A percentile compares a stretch with the other conserved stretches of the same genome.
phyloP scores from a whole-genome alignment of 495 filamentous ascomycete genomes.

The Daldinia decipiens region DNA sequence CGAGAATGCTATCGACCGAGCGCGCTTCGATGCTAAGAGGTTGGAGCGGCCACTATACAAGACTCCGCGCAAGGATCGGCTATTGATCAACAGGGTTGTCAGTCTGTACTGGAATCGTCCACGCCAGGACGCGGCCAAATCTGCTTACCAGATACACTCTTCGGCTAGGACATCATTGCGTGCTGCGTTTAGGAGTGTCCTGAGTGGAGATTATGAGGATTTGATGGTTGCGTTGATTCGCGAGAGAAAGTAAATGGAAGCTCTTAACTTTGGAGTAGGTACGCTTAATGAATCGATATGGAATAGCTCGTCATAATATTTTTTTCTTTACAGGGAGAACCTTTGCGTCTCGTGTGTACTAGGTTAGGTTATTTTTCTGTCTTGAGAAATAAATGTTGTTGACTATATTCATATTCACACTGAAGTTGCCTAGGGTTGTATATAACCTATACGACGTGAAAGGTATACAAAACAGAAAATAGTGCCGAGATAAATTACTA shows the following conservation, averaged over 20 bases:
- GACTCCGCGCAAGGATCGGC: conserved; percentile 75
- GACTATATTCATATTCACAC: neutral
- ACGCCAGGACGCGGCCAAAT: conserved; percentile 72
- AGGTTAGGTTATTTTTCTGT: too few relatives aligned
- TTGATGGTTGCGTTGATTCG: conserved; percentile 24
- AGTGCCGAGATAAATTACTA: too few relatives aligned
- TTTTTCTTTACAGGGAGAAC: too few relatives aligned
- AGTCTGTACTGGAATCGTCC: conserved; percentile 72
- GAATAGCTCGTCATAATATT: too few relatives aligned
- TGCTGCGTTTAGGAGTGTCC: neutral
- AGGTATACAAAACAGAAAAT: neutral
- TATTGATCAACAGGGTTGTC: conserved; percentile 70
- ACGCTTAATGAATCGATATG: too few relatives aligned
- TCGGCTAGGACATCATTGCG: neutral
- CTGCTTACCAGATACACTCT: conserved; percentile 67
- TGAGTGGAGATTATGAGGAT: conserved; percentile 21
- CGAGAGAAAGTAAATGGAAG: conserved; percentile 18
- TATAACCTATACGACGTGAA: neutral
- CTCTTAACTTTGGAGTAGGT: too few relatives aligned
- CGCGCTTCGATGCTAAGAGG: conserved; percentile 73
- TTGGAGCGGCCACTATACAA: conserved; percentile 79
- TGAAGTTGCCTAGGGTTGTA: neutral
- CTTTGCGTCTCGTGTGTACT: too few relatives aligned
- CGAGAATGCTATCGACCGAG: conserved; percentile 70
- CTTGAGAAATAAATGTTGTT: too few relatives aligned